Base-by-base conservation (phyloP, 2,329 filamentous ascomycete genomes). In the Colletotrichum tofieldiae region DNA sequence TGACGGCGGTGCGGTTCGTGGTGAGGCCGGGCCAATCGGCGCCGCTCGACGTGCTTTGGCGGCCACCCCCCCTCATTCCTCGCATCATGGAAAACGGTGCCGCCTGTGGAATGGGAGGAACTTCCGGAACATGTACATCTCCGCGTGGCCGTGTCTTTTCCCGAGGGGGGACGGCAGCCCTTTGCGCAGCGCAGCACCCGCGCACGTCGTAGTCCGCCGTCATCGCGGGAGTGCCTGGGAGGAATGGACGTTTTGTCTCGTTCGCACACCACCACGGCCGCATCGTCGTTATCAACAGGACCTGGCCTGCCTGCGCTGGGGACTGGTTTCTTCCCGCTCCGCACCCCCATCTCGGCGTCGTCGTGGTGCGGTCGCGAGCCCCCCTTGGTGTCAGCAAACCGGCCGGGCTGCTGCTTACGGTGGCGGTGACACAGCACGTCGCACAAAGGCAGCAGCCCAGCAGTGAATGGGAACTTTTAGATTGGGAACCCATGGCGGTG, bases 401-500 rank as follows among this genome's bases (percentile, higher is more conserved):
- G 54, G 45, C 26, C 49, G 61, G 37, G 56, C 26, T 51, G 58
- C 29, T 68, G 68, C 68, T 68, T 49, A 71, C 65, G 65, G 58
- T 67, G 68, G 62, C 65, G 58, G 58, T 67, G 68, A 54, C 68
- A 71, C 64, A 52, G 58, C 64, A 51, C 56, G 5, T 32, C 52
- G 29, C 56, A 64, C 63, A 51, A 20, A 20, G 45, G 54, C 52
- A 29, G 11, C 45, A 52, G 43, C 29, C 39, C 45, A 62, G 20
- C 26, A 59, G 39, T 32, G 43, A 23, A 43, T 43, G 9, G 37
- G 56, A 60, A 39, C 37, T 26, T 59, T 41, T 59, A 6, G 37
- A 18, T 26, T 43, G n/a, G 26, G 56, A 60, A 9, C 16, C 26
- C 16, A 26, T 52, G 23, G 49, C 8, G 23, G 49, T 29, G 23